These are phyloP conservation scores for Botryosphaeria dothidea DNA, from an alignment of 2,329 filamentous ascomycete species.

Conservation along the genomic window DNA sequence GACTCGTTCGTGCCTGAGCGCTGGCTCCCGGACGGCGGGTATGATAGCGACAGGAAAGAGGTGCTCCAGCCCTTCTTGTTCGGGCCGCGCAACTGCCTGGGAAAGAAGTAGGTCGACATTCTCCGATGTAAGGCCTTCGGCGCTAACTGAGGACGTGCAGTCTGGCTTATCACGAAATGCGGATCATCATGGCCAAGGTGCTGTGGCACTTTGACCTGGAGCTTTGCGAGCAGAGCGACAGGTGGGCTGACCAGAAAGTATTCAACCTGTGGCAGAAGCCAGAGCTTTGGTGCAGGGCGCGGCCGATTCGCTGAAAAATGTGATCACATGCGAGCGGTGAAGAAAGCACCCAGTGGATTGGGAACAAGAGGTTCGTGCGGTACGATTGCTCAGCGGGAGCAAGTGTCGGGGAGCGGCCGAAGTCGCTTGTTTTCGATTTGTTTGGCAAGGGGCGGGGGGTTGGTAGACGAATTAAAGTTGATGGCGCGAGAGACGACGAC, in stretches of 20 bases:
- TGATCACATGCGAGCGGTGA: neutral
- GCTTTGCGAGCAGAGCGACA: constrained; percentile 32
- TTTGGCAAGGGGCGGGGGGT: no score
- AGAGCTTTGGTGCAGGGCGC: constrained; percentile 30
- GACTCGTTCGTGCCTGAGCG: constrained; percentile 42
- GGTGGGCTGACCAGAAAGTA: constrained; percentile 32
- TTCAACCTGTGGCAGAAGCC: constrained; percentile 42
- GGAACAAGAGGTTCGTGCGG: no score
- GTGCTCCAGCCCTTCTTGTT: constrained; percentile 47
- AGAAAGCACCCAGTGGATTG: no score
- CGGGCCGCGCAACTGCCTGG: constrained; percentile 42
- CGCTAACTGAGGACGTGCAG: constrained; percentile 21
- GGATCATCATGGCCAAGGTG: constrained; percentile 40
- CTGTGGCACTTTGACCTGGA: constrained; percentile 42
- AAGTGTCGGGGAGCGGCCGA: no score
- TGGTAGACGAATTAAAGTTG: no score
- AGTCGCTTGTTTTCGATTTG: no score
- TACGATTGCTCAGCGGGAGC: no score
- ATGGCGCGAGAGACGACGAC: no score
- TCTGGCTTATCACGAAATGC: constrained; percentile 44
- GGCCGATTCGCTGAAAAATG: constrained; percentile 11
- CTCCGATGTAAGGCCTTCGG: neutral
- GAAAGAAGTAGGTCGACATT: constrained; percentile 34
- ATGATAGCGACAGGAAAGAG: constrained; percentile 31
- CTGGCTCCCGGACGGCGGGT: constrained; percentile 36